A percentile compares a stretch with the other conserved stretches of the same genome.
phyloP scores from a whole-genome alignment of 768 basidiomycete species.

The Lactarius vividus region DNA sequence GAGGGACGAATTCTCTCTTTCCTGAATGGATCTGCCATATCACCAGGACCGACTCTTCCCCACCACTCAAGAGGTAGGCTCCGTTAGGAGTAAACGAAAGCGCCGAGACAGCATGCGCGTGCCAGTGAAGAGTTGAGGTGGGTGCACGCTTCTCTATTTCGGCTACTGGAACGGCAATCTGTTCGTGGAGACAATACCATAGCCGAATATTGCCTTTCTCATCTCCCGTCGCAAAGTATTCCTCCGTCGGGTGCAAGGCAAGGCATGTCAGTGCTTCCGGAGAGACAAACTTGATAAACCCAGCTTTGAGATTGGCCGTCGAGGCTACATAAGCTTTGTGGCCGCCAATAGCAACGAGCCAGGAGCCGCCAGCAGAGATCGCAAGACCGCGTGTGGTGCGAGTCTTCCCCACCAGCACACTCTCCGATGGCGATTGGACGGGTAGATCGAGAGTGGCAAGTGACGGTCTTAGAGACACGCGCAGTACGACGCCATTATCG shows the following conservation, averaged over 20 bases:
- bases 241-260: conserved; percentile 83
- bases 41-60: conserved; percentile 94
- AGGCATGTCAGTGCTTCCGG: conserved; percentile 79
- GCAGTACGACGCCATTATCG: conserved; percentile 56
- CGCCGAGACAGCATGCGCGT: conserved; percentile 89
- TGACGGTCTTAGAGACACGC: conserved; percentile 56
- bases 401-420: conserved; percentile 64
- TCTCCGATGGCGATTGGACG: conserved; percentile 48
- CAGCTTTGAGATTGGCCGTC: conserved; percentile 52
- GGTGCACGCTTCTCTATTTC: conserved; percentile 78
- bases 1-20: conserved; percentile 88
- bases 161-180: conserved; percentile 43
- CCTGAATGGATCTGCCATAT: conserved; percentile 93
- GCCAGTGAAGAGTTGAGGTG: conserved; percentile 92
- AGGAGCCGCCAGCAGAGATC: conserved; percentile 72
- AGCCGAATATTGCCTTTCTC: conserved; percentile 77
- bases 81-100: conserved; percentile 88
- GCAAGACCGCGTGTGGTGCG: conserved; percentile 60
- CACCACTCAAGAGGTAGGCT: conserved; percentile 88
- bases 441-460: conserved; percentile 41
- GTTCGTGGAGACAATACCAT: conserved; percentile 88
- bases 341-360: conserved; percentile 72
- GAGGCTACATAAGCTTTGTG: conserved; percentile 76
- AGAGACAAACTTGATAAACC: conserved; percentile 81
- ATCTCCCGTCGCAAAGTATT: conserved; percentile 96